Evolutionary conservation across 768 basidiomycete genomes (phyloP).

Genomic region (Tricholoma terreum): DNA sequence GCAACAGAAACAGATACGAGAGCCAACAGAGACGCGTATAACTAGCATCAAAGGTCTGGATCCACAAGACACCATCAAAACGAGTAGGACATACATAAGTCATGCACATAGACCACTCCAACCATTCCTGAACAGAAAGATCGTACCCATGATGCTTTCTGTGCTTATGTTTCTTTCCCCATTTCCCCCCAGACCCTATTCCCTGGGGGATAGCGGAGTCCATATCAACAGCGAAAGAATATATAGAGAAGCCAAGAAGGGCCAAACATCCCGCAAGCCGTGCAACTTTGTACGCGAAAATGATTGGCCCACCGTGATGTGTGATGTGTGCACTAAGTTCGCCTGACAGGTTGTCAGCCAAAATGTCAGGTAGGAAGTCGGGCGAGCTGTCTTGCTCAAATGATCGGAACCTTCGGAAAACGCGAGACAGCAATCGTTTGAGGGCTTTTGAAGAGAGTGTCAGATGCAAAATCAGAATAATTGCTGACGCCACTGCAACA

Average conservation of each 20-base stretch:
- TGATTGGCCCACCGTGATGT: conserved; percentile 42
- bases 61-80: not conserved
- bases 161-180: conserved; percentile 27
- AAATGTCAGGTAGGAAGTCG: not conserved
- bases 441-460: conserved; percentile 6
- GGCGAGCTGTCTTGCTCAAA: not conserved
- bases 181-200: conserved; percentile 15
- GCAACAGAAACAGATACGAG: conserved; percentile 37
- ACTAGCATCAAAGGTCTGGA: conserved; percentile 21
- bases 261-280: conserved; percentile 43
- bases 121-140: conserved; percentile 24
- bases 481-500: conserved; percentile 14
- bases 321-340: conserved; percentile 39
- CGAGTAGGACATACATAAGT: conserved; percentile 25
- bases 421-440: conserved; percentile 4
- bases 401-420: not conserved
- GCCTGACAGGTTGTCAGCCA: conserved; percentile 11
- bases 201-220: conserved; percentile 8
- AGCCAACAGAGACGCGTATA: conserved; percentile 44
- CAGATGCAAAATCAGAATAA: conserved; percentile 12
- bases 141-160: conserved; percentile 9
- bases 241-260: conserved; percentile 50
- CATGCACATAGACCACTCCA: conserved; percentile 29
- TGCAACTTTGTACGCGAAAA: conserved; percentile 45
- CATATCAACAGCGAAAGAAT: conserved; percentile 31